These are phyloP conservation scores for Phialocephala subalpina DNA, from an alignment of 2,329 filamentous ascomycete genomes.

Conservation along the genomic window DNA sequence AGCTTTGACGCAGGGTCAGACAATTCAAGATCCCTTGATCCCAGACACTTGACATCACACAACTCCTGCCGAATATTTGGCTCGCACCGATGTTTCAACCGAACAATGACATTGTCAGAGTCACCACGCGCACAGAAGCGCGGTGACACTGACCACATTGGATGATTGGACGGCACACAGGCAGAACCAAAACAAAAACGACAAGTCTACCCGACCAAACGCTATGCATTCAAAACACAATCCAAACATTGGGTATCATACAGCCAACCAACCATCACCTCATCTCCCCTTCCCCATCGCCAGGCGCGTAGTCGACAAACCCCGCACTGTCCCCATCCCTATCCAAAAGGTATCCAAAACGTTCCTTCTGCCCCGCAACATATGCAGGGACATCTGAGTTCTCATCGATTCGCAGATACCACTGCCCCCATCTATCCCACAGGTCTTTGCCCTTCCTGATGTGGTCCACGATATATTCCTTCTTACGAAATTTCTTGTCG, in stretches of 20 bases:
- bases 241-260: not conserved
- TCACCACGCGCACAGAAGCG: too few relatives aligned
- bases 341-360: slow-evolving; percentile 34
- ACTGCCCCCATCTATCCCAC: slow-evolving; percentile 45
- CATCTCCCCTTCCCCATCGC: not conserved
- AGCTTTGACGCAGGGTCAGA: too few relatives aligned
- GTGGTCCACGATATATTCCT: slow-evolving; percentile 48
- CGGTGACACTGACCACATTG: too few relatives aligned
- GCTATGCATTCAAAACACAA: not conserved
- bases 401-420: slow-evolving; percentile 40
- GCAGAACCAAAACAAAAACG: not conserved
- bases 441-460: slow-evolving; percentile 53
- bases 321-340: slow-evolving; percentile 34
- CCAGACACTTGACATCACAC: too few relatives aligned
- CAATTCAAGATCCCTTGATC: too few relatives aligned
- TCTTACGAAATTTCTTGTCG: slow-evolving; percentile 48
- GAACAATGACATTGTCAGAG: too few relatives aligned
- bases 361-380: slow-evolving; percentile 41
- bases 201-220: not conserved
- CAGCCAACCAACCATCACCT: not conserved
- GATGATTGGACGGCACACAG: too few relatives aligned
- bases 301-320: slow-evolving; percentile 30
- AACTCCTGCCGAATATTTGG: too few relatives aligned
- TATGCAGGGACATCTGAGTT: slow-evolving; percentile 34
- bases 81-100: too few relatives aligned